A percentile compares a stretch with the other conserved stretches of the same genome.
These are phyloP conservation scores for Suhomyces emberorum DNA, from an alignment of 805 yeast genomes.

Conservation along the genomic window DNA sequence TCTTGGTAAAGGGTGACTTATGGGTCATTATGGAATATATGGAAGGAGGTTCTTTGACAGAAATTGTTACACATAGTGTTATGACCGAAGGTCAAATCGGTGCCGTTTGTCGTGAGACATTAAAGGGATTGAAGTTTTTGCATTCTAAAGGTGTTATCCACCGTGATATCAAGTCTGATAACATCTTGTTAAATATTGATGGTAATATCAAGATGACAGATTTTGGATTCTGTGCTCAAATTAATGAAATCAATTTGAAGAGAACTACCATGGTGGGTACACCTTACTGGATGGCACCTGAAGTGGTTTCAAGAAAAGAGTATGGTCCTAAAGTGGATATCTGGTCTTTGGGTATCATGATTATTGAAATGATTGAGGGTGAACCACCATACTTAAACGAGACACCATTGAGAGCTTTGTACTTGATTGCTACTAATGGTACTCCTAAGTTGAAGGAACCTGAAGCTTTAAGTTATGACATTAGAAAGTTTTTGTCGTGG, in stretches of 20 bases:
- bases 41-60: slow-evolving; percentile 98
- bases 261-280: slow-evolving; percentile 87
- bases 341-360: slow-evolving; percentile 83
- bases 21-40: slow-evolving; percentile 99
- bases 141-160: slow-evolving; percentile 93
- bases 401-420: slow-evolving; percentile 73
- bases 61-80: slow-evolving; percentile 87
- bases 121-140: slow-evolving; percentile 85
- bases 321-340: slow-evolving; percentile 81
- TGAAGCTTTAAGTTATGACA: slow-evolving; percentile 62
- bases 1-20: slow-evolving; percentile 52
- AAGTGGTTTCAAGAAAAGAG: slow-evolving; percentile 74
- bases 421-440: slow-evolving; percentile 75
- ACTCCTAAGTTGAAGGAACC: slow-evolving; percentile 89
- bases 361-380: slow-evolving; percentile 83
- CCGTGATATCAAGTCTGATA: slow-evolving; percentile 45
- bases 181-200: slow-evolving; percentile 40
- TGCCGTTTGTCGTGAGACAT: slow-evolving; percentile 83
- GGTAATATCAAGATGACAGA: slow-evolving; percentile 47
- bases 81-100: slow-evolving; percentile 88
- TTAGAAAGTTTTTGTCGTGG: slow-evolving; percentile 69
- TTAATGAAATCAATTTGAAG: slow-evolving; percentile 67
- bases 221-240: slow-evolving; percentile 58
- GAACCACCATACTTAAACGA: slow-evolving; percentile 83
- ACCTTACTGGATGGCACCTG: slow-evolving; percentile 92